A percentile compares a stretch with the other conserved stretches of the same genome.
phyloP scores from a whole-genome alignment of 2,329 filamentous ascomycete species.

The Botryotinia narcissicola region DNA sequence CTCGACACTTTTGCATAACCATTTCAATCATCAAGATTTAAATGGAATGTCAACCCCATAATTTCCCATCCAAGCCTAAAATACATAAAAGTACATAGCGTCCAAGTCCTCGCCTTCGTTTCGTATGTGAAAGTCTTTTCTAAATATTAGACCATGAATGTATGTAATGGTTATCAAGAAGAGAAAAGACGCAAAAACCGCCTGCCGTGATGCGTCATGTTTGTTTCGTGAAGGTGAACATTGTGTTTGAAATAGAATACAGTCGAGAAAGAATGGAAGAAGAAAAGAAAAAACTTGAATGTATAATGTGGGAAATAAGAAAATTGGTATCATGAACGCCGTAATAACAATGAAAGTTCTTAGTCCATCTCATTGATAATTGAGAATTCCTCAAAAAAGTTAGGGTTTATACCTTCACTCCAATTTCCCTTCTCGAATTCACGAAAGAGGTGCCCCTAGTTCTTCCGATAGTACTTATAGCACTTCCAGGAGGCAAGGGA shows the following conservation, averaged over 20 bases:
- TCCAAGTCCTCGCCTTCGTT: slow-evolving; percentile 1
- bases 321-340: slow-evolving; percentile 7
- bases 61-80: background rate
- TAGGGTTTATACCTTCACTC: background rate
- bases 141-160: slow-evolving; percentile 10
- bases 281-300: background rate
- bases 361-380: background rate
- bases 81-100: slow-evolving; percentile 9
- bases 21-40: background rate
- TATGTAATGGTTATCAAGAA: background rate
- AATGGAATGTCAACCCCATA: background rate
- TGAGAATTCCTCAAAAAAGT: background rate
- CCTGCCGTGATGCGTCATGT: background rate
- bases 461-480: background rate
- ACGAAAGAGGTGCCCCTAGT: background rate
- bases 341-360: background rate
- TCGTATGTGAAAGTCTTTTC: background rate
- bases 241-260: background rate
- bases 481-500: slow-evolving; percentile 31
- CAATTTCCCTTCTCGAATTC: slow-evolving; percentile 6
- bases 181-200: background rate
- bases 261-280: background rate
- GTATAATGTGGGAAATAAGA: background rate
- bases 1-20: background rate
- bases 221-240: slow-evolving; percentile 4